phyloP scores from a whole-genome alignment of 2,329 filamentous ascomycete species.

The Claviceps pazoutovae region DNA sequence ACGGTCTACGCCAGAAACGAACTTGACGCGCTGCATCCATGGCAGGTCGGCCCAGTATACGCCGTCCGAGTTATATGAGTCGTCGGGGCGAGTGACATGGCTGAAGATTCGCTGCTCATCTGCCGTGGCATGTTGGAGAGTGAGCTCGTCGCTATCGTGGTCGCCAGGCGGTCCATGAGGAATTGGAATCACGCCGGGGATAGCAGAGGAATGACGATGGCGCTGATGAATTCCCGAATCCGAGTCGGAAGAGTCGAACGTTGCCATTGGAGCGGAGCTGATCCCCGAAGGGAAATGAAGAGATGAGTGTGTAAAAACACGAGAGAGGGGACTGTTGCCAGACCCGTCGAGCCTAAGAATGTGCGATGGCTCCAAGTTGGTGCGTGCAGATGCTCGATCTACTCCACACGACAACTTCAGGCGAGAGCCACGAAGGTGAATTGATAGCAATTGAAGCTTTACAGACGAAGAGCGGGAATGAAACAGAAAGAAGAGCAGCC shows the following conservation, averaged over 20 bases:
- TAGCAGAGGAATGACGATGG: slow-evolving; percentile 18
- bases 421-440: not conserved
- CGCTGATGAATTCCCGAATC: slow-evolving; percentile 1
- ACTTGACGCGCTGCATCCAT: slow-evolving; percentile 52
- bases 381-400: not conserved
- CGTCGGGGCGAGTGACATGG: slow-evolving; percentile 71
- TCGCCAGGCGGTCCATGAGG: slow-evolving; percentile 35
- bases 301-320: not conserved
- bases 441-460: not conserved
- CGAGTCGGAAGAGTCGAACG: slow-evolving; percentile 3
- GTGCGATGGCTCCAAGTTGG: not conserved
- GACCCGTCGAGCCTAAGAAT: not conserved
- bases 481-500: too few relatives aligned
- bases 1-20: slow-evolving; percentile 61
- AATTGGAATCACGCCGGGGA: slow-evolving; percentile 39
- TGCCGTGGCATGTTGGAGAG: slow-evolving; percentile 25
- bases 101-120: slow-evolving; percentile 54
- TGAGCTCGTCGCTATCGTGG: slow-evolving; percentile 34
- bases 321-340: not conserved
- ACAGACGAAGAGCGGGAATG: too few relatives aligned
- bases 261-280: slow-evolving; percentile 1
- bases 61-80: slow-evolving; percentile 70
- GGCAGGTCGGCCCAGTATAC: slow-evolving; percentile 89
- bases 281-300: not conserved
- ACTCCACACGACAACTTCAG: not conserved